phyloP scores from a whole-genome alignment of 1,139 yeast genomes.

The Hyphopichia pseudoburtonii region DNA sequence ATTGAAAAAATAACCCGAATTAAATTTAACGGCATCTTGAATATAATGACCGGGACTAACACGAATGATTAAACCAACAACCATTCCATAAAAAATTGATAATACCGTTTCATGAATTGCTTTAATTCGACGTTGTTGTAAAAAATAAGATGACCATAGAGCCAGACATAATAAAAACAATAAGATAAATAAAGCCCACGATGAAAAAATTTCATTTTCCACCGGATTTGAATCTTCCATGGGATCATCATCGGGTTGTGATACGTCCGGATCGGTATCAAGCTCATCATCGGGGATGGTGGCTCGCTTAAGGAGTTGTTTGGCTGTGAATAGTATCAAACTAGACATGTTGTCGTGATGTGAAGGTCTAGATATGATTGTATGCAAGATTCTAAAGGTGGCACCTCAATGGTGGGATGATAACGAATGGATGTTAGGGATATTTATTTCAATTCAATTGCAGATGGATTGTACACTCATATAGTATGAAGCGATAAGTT shows the following conservation, averaged over 20 bases:
- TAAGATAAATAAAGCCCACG: conserved; percentile 94
- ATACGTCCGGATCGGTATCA: conserved; percentile 50
- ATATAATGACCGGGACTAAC: conserved; percentile 94
- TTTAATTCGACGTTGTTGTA: conserved; percentile 87
- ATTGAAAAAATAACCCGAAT: conserved; percentile 91
- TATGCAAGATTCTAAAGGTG: too few relatives aligned
- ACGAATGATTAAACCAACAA: conserved; percentile 87
- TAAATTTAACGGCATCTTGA: conserved; percentile 95
- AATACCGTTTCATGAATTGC: conserved; percentile 96
- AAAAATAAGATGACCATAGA: conserved; percentile 90
- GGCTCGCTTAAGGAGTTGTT: conserved; percentile 30
- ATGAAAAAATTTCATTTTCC: conserved; percentile 92
- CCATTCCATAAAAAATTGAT: conserved; percentile 95
- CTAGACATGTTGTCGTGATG: conserved; percentile 29
- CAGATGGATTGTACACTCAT: too few relatives aligned
- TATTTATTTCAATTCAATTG: too few relatives aligned
- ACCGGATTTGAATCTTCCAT: conserved; percentile 76
- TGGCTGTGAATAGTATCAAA: conserved; percentile 26
- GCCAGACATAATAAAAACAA: conserved; percentile 81
- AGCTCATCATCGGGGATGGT: conserved; percentile 26
- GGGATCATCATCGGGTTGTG: conserved; percentile 58
- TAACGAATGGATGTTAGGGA: too few relatives aligned
- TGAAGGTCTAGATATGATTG: neutral
- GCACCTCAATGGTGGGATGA: too few relatives aligned
- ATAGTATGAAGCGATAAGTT: too few relatives aligned